Conservation (phyloP, 352 stramenopile genomes). For the Pythium periplocum region DNA sequence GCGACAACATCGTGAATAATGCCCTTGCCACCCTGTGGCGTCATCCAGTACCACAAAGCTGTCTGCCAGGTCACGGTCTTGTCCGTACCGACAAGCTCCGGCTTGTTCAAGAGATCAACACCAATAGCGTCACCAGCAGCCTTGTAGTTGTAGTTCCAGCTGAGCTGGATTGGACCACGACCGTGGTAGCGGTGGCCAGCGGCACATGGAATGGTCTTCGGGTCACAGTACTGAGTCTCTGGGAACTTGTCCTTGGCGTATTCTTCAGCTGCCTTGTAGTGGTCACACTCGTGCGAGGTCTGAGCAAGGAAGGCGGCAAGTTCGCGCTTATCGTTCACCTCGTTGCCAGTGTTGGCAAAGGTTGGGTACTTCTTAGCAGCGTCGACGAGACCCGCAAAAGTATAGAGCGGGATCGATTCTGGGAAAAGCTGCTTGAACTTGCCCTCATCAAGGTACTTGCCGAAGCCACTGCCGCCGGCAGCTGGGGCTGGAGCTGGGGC, state of each 20-base stretch:
- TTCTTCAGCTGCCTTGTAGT: constrained; percentile 36
- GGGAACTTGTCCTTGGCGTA: constrained; percentile 30
- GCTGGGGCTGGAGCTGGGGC: no score
- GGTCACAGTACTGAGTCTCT: constrained; percentile 41
- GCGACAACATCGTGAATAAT: constrained; percentile 40
- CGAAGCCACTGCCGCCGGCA: constrained; percentile 12
- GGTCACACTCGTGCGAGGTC: constrained; percentile 34
- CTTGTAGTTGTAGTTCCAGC: constrained; percentile 58
- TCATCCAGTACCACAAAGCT: constrained; percentile 54
- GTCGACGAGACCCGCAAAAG: constrained; percentile 32
- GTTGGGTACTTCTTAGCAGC: constrained; percentile 26
- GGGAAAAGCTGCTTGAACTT: constrained; percentile 34
- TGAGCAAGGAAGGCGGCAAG: constrained; percentile 43
- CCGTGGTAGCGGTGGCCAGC: constrained; percentile 37
- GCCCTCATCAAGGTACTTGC: constrained; percentile 30
- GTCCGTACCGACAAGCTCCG: constrained; percentile 32
- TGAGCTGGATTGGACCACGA: constrained; percentile 45
- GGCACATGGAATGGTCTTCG: constrained; percentile 24
- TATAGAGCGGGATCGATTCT: constrained; percentile 30
- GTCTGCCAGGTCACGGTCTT: constrained; percentile 35
- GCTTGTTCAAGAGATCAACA: constrained; percentile 32
- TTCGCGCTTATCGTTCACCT: constrained; percentile 32
- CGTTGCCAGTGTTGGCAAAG: constrained; percentile 42
- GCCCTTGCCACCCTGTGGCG: constrained; percentile 20
- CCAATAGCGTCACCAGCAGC: constrained; percentile 26